Base-by-base conservation (phyloP, 148 eudicot species). In the Rhododendron kiyosumense region DNA sequence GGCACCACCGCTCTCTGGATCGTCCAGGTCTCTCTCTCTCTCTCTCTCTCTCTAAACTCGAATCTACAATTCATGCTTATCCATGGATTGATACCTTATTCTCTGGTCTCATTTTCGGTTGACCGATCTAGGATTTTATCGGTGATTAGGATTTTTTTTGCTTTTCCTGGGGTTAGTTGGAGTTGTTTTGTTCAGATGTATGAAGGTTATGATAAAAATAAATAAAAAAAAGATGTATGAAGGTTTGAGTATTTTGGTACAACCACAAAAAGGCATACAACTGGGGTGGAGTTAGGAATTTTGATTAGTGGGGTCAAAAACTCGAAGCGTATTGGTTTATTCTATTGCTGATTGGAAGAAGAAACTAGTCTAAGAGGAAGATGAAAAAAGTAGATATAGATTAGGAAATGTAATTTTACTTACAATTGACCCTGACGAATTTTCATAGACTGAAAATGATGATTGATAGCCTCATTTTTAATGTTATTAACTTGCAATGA, bases 1-100 rank as follows among this genome's bases (percentile, higher is more conserved):
- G 89, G 85, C 71, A 74, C 93, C 81, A 85, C 86, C 74, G 98
- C 93, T 51, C 49, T 94, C 80, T 93, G 89, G 73, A 81, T 95
- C 67, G 90, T 95, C 82, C 98, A 95, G 96, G 98, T 95, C 10
- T 30, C 24, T 17, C 30, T 12, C 18, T 12, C 46, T 38, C 46
- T 20, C 20, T 48, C 20, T 45, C 20, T 79, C 24, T 49, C 10
- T 13, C 4, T 26, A 54, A 28, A 71, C 6, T 14, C 20, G 15
- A 30, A 71, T 32, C 22, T 71, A 0, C 38, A 1, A 71, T 71
- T 2, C 30, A 12, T 46, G n/a, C 1, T 6, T 30, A 1, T 46
- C 13, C n/a, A 45, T 78, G 34, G 20, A 30, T 48, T 3, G 11
- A 26, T 0, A 17, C 46, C 78, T 75, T 75, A 75, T n/a, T 71